Percentiles rank a stretch among this genome's conserved stretches.
Conservation (phyloP, 805 yeast genomes). For the Isabelozyma pseudorhagii region DNA sequence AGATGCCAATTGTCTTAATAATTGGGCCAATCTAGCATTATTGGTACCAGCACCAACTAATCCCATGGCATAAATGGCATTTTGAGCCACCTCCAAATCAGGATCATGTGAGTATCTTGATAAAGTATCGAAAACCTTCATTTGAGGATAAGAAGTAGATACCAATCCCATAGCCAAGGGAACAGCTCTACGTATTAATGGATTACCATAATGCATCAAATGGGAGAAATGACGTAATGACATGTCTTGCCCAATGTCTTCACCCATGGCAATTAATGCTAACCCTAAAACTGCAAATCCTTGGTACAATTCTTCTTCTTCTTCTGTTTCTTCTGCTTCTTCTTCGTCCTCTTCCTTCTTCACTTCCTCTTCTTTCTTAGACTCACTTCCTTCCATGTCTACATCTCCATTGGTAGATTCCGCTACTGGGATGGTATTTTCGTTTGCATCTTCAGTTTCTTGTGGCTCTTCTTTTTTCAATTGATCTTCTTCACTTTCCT, state of each 20-base stretch:
- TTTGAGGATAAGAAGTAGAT: conserved; percentile 90
- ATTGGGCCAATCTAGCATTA: conserved; percentile 95
- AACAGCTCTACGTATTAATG: conserved; percentile 86
- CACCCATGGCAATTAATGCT: conserved; percentile 95
- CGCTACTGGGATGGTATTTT: conserved; percentile 16
- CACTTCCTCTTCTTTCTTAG: conserved; percentile 11
- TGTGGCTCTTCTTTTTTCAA: conserved; percentile 21
- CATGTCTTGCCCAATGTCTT: conserved; percentile 97
- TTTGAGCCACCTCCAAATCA: conserved; percentile 89
- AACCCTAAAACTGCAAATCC: conserved; percentile 93
- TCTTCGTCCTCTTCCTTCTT: conserved; percentile 25
- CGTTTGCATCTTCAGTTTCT: conserved; percentile 16
- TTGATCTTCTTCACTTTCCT: conserved; percentile 40
- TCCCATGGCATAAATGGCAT: conserved; percentile 96
- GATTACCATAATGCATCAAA: conserved; percentile 95
- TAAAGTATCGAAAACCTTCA: conserved; percentile 94
- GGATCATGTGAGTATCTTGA: conserved; percentile 96
- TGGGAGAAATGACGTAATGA: conserved; percentile 95
- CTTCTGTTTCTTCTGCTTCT: conserved; percentile 26
- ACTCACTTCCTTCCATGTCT: conserved; percentile 24
- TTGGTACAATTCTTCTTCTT: conserved; percentile 59
- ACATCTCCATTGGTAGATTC: conserved; percentile 27
- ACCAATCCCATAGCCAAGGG: conserved; percentile 98
- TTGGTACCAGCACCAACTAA: conserved; percentile 98
- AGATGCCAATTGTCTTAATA: conserved; percentile 89